Evolutionary conservation across 2,329 filamentous ascomycete species (phyloP), one percentile per base, ranked within the genome.

Genomic region (Parasarocladium wereldwijsianum): DNA sequence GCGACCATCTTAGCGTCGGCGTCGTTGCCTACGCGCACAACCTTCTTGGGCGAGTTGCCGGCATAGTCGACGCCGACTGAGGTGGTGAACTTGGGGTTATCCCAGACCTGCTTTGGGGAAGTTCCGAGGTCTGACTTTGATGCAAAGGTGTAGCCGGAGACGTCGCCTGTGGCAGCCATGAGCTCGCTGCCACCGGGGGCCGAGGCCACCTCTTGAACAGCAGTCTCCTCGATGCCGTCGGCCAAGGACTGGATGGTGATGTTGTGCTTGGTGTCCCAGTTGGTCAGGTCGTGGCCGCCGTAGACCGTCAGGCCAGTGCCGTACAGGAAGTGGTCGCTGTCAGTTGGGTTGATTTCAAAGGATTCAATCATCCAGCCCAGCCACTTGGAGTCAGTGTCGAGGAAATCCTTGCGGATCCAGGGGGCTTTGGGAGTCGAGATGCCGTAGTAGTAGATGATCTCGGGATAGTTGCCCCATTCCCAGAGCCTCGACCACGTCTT

Each of bases 341-440:
- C 66, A 16, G 60, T 55, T 0, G 69, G 69, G 40, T 73, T 55
- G 29, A 74, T 73, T 14, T 64, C 64, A 6, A 73, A 45, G 1
- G 60, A 50, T 40, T 73, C 69, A 7, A 72, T 65, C 69, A 72
- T 73, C 67, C 68, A 73, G 1, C 69, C 69, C 4, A 73, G 45
- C 17, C 54, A 54, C 47, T 68, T 65, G 10, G 51, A 55, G 32
- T 65, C 61, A 6, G 44, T 42, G 3, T 59, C 54, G 11, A 64
- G 45, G 32, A 63, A 64, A n/a, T 57, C 51, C 14, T 59, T 54
- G 39, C 62, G 52, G 31, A 70, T 57, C 65, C 66, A 71, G 0
- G 66, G 66, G 0, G 65, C 66, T 18, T 60, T 59, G 1, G 56
- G 43, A 2, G 59, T 53, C 34, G 58, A 52, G 11, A 62, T 55